phyloP scores from a whole-genome alignment of 306 rosid genomes.

The Mimosa bimucronata region DNA sequence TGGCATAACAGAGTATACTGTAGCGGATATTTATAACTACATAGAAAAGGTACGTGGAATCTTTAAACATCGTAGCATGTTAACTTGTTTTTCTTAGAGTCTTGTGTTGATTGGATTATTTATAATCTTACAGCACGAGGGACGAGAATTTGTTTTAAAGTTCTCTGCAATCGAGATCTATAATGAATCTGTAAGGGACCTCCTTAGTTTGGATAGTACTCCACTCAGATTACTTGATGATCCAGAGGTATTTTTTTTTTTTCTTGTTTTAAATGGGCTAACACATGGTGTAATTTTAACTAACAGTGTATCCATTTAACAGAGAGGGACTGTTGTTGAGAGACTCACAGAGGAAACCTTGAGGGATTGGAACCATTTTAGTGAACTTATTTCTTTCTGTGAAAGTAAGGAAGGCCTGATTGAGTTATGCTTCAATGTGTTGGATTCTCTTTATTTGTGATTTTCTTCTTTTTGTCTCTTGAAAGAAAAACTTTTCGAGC shows the following conservation, averaged over 20 bases:
- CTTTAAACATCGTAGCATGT: conserved; percentile 5
- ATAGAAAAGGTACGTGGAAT: conserved; percentile 60
- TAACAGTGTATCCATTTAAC: conserved; percentile 45
- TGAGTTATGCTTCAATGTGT: conserved; percentile 29
- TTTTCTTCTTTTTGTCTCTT: not conserved
- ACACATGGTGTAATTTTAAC: conserved; percentile 29
- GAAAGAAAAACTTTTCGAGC: not conserved
- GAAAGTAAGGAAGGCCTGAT: conserved; percentile 65
- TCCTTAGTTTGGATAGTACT: conserved; percentile 77
- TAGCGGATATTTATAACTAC: conserved; percentile 76
- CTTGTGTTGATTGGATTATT: conserved; percentile 35
- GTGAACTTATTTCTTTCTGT: conserved; percentile 77
- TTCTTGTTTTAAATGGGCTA: conserved; percentile 21
- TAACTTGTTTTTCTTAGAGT: conserved; percentile 33
- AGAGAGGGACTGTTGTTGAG: conserved; percentile 98
- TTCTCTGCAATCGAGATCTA: conserved; percentile 96
- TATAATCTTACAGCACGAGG: conserved; percentile 63
- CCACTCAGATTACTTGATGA: conserved; percentile 98
- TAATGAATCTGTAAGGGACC: conserved; percentile 97
- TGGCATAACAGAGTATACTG: conserved; percentile 82
- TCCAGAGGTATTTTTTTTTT: conserved; percentile 78
- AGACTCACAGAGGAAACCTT: conserved; percentile 83
- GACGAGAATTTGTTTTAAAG: conserved; percentile 80
- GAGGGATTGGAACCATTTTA: conserved; percentile 84
- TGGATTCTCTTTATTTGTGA: not conserved